Conservation (phyloP, 73 alveolate genomes). For the Uronychia binucleata region DNA sequence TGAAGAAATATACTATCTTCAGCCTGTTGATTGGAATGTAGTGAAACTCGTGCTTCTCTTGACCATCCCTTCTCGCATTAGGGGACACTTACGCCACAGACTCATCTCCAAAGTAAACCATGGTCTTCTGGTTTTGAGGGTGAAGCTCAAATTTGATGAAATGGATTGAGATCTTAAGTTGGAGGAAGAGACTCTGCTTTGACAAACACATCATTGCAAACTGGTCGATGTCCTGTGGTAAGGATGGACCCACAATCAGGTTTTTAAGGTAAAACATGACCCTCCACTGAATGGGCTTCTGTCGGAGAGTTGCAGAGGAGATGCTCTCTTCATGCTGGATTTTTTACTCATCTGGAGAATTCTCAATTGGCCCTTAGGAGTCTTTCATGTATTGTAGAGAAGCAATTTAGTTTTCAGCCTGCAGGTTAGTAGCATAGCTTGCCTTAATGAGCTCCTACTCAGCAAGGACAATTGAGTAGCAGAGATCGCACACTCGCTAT, state of each 20-base stretch:
- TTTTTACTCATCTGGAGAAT: slow-evolving; percentile 21
- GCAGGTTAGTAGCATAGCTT: background rate
- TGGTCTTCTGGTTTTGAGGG: background rate
- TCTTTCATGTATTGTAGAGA: slow-evolving; percentile 17
- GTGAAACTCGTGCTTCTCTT: too few species aligned
- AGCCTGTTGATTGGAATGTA: slow-evolving; percentile 27
- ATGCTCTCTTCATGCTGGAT: background rate
- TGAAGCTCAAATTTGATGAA: slow-evolving; percentile 3
- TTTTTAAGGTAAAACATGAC: slow-evolving; percentile 7
- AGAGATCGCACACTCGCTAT: slow-evolving; percentile 53
- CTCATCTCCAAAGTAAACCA: background rate
- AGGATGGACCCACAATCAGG: background rate
- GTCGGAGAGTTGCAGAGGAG: slow-evolving; percentile 10
- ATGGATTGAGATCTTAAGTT: background rate
- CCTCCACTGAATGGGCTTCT: slow-evolving; percentile 33
- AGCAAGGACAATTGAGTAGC: slow-evolving; percentile 57
- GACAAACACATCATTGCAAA: background rate
- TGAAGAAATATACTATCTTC: slow-evolving; percentile 75
- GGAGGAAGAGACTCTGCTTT: background rate
- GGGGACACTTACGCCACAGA: background rate
- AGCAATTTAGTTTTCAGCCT: too few species aligned
- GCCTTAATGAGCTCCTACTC: slow-evolving; percentile 42
- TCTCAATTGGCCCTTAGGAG: too few species aligned
- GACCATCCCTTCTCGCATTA: background rate
- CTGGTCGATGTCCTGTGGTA: background rate